Conservation (phyloP, 305 asterid species). For the Fraxinus greggii region DNA sequence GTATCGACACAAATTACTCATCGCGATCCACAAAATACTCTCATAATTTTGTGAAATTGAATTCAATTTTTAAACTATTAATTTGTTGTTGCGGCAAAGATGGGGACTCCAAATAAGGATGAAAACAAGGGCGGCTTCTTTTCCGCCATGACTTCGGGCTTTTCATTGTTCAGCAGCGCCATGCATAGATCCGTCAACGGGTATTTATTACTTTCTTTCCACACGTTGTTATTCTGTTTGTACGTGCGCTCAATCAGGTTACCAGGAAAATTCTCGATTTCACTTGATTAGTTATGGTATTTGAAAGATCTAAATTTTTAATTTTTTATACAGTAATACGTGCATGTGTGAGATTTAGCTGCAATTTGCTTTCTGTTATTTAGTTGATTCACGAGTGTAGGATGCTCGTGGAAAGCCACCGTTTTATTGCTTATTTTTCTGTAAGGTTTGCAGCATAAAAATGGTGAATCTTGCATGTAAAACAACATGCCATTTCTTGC, state of each 20-base stretch:
- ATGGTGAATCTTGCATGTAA: background rate
- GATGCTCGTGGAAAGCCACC: background rate
- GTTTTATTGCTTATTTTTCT: background rate
- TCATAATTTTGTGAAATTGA: background rate
- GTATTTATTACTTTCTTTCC: conserved; percentile 24
- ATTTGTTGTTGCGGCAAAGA: conserved; percentile 24
- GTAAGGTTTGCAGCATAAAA: background rate
- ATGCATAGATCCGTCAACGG: conserved; percentile 70
- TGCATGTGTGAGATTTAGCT: background rate
- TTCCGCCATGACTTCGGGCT: conserved; percentile 60
- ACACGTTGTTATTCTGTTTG: background rate
- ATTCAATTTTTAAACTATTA: background rate
- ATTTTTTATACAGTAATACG: background rate
- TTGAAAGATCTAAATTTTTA: background rate
- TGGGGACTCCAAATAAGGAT: conserved; percentile 58
- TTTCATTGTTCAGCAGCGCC: conserved; percentile 59
- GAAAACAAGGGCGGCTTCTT: conserved; percentile 55
- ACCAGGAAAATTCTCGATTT: background rate
- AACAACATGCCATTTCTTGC: background rate
- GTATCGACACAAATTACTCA: background rate
- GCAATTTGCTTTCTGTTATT: background rate
- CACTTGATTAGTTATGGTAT: background rate
- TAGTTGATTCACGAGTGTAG: background rate
- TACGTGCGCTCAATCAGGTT: background rate
- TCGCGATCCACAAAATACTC: background rate